Base-by-base conservation (phyloP, 805 yeast species). In the Myxozyma melibiosi region DNA sequence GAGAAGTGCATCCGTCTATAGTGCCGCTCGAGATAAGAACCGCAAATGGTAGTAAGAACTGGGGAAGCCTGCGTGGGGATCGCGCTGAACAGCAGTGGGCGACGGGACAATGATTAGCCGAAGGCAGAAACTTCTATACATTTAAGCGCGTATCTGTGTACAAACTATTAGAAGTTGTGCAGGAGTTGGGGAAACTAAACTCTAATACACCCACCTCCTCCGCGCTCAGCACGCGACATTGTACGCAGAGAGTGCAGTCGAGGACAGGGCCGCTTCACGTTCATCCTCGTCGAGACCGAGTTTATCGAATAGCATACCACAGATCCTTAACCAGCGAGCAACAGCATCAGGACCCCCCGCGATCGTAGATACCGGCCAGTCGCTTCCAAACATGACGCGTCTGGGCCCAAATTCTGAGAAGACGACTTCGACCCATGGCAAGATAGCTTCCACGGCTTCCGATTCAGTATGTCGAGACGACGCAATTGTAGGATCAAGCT, bases 291-390 rank as follows among this genome's bases (percentile, higher is more conserved):
- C 24, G 2, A 45, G 22, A 9, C 7, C 50, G 6, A 45, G 40
- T 14, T 20, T 20, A 6, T 7, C 30, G 13, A 45, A n/a, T 2
- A 45, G 40, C n/a, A 34, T 8, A 3, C 24, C 24, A 22, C 50
- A 22, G 28, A 45, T 22, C 13, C 31, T 13, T 16, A 16, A 13
- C 55, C 55, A 54, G 9, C 46, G 31, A 4, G 25, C 9, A 13
- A 54, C 14, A 8, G 55, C 70, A 14, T 78, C 66, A 8, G n/a
- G n/a, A 4, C 44, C 70, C 25, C 51, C 70, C 3, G 41, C 42
- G 2, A 61, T 24, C 16, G 57, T 69, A 47, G 76, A 73, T 4
- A 77, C 77, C 2, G 80, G 80, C 79, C 79, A 77, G 58, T 77
- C 78, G 57, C 78, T 74, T 2, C 78, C 80, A 73, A 74, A 77